Percentiles rank a stretch among this genome's conserved stretches.
These are phyloP conservation scores for Apiotrichum mycotoxinovorans DNA, from an alignment of 1,284 basidiomycete species.

Conservation along the genomic window DNA sequence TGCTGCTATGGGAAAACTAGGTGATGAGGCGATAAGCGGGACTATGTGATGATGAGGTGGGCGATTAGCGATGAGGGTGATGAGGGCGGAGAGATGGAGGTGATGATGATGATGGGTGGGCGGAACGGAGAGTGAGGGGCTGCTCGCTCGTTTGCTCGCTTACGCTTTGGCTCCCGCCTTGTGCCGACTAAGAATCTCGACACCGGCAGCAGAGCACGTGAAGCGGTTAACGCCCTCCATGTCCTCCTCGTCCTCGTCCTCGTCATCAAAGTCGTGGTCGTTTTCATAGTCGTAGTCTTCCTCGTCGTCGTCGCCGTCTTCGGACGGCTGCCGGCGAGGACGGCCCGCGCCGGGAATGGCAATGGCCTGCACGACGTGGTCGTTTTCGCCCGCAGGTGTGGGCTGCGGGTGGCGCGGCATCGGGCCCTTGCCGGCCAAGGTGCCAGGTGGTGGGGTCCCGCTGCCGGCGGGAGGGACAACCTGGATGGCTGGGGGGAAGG, in stretches of 20 bases:
- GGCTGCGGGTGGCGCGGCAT: constrained; percentile 3
- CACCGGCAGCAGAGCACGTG: constrained; percentile 43
- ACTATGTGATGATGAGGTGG: too few species aligned
- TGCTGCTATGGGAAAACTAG: too few species aligned
- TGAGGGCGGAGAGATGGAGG: too few species aligned
- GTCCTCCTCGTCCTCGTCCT: constrained; percentile 41
- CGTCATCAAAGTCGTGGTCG: constrained; percentile 38
- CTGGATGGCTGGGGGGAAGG: constrained; percentile 5
- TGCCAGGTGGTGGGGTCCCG: background rate
- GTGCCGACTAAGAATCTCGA: constrained; percentile 46
- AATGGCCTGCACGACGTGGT: constrained; percentile 18
- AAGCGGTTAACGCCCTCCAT: constrained; percentile 11
- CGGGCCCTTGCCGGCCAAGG: background rate
- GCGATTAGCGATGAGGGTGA: too few species aligned
- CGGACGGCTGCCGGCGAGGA: constrained; percentile 11
- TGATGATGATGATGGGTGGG: too few species aligned
- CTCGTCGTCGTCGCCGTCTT: constrained; percentile 26
- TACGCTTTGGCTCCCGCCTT: too few species aligned
- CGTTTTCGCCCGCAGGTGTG: constrained; percentile 2
- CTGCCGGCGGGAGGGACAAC: background rate
- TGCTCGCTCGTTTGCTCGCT: too few species aligned
- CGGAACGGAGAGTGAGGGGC: too few species aligned
- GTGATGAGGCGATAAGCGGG: too few species aligned
- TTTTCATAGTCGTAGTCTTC: constrained; percentile 35
- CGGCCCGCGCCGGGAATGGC: constrained; percentile 11